A percentile compares a stretch with the other conserved stretches of the same genome.
phyloP scores from a whole-genome alignment of 768 basidiomycete species.

The Guyanaporus albipodus region DNA sequence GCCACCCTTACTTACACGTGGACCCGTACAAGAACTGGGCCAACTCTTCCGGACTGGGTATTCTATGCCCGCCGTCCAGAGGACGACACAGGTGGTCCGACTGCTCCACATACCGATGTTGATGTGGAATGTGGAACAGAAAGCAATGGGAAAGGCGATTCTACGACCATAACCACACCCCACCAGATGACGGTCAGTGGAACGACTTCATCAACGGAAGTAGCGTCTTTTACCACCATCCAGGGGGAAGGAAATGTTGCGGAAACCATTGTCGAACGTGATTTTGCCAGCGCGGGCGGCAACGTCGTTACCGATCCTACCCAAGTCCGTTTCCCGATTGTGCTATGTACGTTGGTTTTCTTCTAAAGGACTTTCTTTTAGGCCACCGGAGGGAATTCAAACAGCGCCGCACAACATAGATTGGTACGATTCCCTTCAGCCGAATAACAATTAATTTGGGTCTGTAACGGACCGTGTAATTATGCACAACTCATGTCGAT shows the following conservation, averaged over 20 bases:
- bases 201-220: background rate
- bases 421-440: conserved; percentile 33
- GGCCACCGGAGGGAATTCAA: background rate
- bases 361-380: conserved; percentile 19
- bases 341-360: background rate
- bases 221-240: background rate
- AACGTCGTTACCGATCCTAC: background rate
- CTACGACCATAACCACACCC: background rate
- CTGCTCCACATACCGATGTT: background rate
- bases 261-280: background rate
- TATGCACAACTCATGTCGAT: background rate
- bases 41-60: conserved; percentile 44
- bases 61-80: conserved; percentile 30
- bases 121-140: conserved; percentile 24
- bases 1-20: conserved; percentile 43
- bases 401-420: background rate
- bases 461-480: conserved; percentile 2
- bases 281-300: background rate
- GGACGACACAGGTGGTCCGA: background rate
- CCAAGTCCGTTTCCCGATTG: conserved; percentile 21
- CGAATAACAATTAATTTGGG: conserved; percentile 32
- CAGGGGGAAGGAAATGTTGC: background rate
- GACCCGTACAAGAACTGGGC: conserved; percentile 33
- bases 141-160: background rate
- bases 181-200: background rate